Percentiles rank a stretch among this genome's conserved stretches.
phyloP scores from a whole-genome alignment of 2,329 filamentous ascomycete species.

The Tolypocladium endophyticum region DNA sequence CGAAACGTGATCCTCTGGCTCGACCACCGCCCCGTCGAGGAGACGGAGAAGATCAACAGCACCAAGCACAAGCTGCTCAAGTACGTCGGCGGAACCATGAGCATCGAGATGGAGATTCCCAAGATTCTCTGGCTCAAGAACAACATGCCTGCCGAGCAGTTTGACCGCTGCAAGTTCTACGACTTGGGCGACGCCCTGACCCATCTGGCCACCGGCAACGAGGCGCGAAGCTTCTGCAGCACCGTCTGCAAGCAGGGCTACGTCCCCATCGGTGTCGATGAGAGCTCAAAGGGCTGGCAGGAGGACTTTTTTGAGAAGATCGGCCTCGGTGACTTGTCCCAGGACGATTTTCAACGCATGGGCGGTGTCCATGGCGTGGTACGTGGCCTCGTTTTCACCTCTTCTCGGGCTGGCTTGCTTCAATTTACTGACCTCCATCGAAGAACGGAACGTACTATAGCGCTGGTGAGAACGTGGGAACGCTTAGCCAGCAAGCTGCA shows the following conservation, averaged over 20 bases:
- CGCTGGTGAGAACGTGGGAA: constrained; percentile 83
- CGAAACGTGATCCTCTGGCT: constrained; percentile 97
- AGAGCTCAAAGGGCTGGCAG: constrained; percentile 96
- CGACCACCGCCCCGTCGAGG: constrained; percentile 82
- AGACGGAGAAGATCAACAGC: constrained; percentile 87
- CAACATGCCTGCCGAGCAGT: constrained; percentile 87
- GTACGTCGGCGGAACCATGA: constrained; percentile 97
- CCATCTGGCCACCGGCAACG: constrained; percentile 84
- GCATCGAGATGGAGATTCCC: constrained; percentile 98
- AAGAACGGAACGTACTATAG: constrained; percentile 89
- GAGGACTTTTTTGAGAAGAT: constrained; percentile 84
- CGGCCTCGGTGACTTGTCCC: constrained; percentile 71
- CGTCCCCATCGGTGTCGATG: constrained; percentile 93
- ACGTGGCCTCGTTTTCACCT: neutral
- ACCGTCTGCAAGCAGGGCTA: constrained; percentile 96
- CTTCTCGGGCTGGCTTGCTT: neutral
- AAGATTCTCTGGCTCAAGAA: constrained; percentile 99
- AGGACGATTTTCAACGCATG: constrained; percentile 86
- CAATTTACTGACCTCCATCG: constrained; percentile 4
- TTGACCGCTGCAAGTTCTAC: constrained; percentile 92
- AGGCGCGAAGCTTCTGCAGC: constrained; percentile 89
- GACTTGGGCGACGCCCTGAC: constrained; percentile 89
- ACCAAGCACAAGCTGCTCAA: constrained; percentile 87
- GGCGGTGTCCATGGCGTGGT: constrained; percentile 93
- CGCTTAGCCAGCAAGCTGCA: constrained; percentile 73